Conservation (phyloP, 2,329 filamentous ascomycete genomes). For the Lachnellula occidentalis region DNA sequence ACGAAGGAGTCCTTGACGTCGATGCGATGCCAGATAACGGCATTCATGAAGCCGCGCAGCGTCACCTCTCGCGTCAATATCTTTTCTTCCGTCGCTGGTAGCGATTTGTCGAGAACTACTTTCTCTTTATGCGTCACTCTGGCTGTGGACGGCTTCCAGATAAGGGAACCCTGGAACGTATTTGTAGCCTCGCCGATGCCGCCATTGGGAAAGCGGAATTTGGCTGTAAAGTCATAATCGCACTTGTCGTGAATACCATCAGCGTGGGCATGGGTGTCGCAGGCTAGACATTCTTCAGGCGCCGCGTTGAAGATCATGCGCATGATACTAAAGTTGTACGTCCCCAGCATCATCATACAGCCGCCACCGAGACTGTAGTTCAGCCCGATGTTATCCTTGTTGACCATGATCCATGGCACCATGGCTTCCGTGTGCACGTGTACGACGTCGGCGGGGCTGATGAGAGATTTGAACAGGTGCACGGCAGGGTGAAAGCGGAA, state of each 20-base stretch:
- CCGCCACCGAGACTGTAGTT: slow-evolving; percentile 34
- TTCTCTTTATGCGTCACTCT: slow-evolving; percentile 41
- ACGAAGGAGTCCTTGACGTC: slow-evolving; percentile 9
- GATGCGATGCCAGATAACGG: slow-evolving; percentile 12
- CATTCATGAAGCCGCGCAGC: slow-evolving; percentile 4
- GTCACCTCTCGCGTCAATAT: slow-evolving; percentile 3
- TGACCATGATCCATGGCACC: slow-evolving; percentile 30
- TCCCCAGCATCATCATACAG: slow-evolving; percentile 32
- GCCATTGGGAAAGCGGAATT: slow-evolving; percentile 36
- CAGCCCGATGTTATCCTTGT: slow-evolving; percentile 37
- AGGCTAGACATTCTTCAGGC: slow-evolving; percentile 32
- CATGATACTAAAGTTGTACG: slow-evolving; percentile 35
- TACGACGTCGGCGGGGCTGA: slow-evolving; percentile 35
- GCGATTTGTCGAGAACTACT: slow-evolving; percentile 43
- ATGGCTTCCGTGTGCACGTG: slow-evolving; percentile 30
- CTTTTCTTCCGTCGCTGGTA: slow-evolving; percentile 29
- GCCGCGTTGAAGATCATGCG: slow-evolving; percentile 34
- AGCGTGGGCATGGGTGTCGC: slow-evolving; percentile 1
- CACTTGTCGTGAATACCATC: slow-evolving; percentile 24
- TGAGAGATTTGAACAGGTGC: slow-evolving; percentile 35
- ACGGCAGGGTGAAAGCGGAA: slow-evolving; percentile 44
- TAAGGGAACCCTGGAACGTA: slow-evolving; percentile 16
- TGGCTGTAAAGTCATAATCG: slow-evolving; percentile 31
- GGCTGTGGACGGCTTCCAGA: slow-evolving; percentile 19
- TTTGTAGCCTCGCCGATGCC: slow-evolving; percentile 29